A percentile compares a stretch with the other conserved stretches of the same genome.
Evolutionary conservation across 805 yeast species (phyloP).

Genomic region (Candida maltosa): DNA sequence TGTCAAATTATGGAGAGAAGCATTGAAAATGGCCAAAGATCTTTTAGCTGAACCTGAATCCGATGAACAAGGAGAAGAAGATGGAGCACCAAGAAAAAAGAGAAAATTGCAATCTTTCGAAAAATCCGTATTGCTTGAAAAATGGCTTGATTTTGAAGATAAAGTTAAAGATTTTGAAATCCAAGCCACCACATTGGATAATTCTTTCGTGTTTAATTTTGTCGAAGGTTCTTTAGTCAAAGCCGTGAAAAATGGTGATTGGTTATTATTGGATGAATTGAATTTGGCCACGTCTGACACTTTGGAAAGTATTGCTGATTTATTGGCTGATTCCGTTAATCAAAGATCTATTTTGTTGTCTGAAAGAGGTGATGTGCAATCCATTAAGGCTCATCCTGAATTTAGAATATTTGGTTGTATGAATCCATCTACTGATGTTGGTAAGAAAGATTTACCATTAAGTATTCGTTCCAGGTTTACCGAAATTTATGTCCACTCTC

Average conservation of each 20-base stretch:
- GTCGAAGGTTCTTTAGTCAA: conserved; percentile 91
- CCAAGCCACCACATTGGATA: conserved; percentile 62
- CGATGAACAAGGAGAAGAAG: conserved; percentile 18
- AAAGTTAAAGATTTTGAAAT: conserved; percentile 65
- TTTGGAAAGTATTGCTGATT: conserved; percentile 85
- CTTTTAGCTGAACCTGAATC: conserved; percentile 37
- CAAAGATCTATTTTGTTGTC: conserved; percentile 71
- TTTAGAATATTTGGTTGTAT: conserved; percentile 95
- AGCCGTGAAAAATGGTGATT: conserved; percentile 91
- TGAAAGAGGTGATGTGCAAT: conserved; percentile 88
- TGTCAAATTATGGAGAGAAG: conserved; percentile 80
- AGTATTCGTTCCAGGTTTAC: conserved; percentile 89
- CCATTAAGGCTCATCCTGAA: conserved; percentile 79
- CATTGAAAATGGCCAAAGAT: conserved; percentile 69
- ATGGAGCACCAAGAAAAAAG: conserved; percentile 56
- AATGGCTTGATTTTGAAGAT: conserved; percentile 63
- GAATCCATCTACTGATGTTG: conserved; percentile 99
- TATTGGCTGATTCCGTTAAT: conserved; percentile 58
- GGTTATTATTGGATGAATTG: conserved; percentile 92
- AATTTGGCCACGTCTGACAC: conserved; percentile 95
- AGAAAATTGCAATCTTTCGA: conserved; percentile 59
- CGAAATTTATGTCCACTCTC: conserved; percentile 90
- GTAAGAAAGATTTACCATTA: conserved; percentile 84
- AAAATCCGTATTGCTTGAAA: conserved; percentile 42
- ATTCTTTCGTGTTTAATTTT: conserved; percentile 81